phyloP scores from a whole-genome alignment of 768 basidiomycete genomes.

The Mycena epipterygia region DNA sequence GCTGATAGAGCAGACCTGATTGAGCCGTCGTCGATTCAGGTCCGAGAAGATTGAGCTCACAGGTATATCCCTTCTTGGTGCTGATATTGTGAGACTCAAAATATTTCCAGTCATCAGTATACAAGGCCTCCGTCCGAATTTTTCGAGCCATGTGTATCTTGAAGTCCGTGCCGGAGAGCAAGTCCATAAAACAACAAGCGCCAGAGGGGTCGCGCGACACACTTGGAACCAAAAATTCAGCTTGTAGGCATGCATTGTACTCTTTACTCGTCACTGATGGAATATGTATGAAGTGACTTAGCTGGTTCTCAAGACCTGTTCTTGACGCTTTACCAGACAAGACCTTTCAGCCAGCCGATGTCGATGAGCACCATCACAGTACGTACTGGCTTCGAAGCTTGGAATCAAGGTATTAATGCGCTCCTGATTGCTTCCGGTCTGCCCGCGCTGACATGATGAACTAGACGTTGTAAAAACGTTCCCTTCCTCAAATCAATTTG shows the following conservation, averaged over 20 bases:
- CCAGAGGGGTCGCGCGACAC: slow-evolving; percentile 23
- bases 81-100: not conserved
- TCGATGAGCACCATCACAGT: slow-evolving; percentile 4
- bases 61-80: slow-evolving; percentile 2
- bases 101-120: slow-evolving; percentile 15
- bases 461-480: slow-evolving; percentile 24
- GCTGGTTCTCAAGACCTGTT: slow-evolving; percentile 8
- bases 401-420: slow-evolving; percentile 23
- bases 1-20: not conserved
- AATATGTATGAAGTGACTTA: slow-evolving; percentile 7
- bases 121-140: slow-evolving; percentile 11
- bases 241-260: slow-evolving; percentile 19
- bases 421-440: not conserved
- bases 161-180: slow-evolving; percentile 8
- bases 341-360: slow-evolving; percentile 17
- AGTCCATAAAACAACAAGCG: slow-evolving; percentile 13
- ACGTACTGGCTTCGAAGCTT: slow-evolving; percentile 20
- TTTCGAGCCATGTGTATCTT: slow-evolving; percentile 14
- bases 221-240: slow-evolving; percentile 22
- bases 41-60: slow-evolving; percentile 26
- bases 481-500: slow-evolving; percentile 16
- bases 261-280: not conserved
- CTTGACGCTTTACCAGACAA: slow-evolving; percentile 18
- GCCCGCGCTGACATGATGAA: not conserved
- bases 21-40: slow-evolving; percentile 9